Base-by-base conservation (phyloP, 805 yeast genomes). In the Metschnikowia continentalis region DNA sequence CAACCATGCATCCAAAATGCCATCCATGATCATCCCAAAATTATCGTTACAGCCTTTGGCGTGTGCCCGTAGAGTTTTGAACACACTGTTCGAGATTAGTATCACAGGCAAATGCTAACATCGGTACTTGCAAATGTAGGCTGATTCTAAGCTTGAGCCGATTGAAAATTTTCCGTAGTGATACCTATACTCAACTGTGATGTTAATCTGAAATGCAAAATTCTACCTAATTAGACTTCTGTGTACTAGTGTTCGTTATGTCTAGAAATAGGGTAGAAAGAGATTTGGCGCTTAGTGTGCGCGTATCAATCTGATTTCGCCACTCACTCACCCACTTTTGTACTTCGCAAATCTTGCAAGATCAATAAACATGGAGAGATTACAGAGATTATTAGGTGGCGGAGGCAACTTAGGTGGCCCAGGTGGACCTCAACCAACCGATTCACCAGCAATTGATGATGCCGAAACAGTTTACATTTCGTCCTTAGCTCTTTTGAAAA, bases 401-500 rank as follows among this genome's bases (percentile, higher is more conserved):
- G 61, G 69, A 47, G 48, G 64, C 32, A 83, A 81, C 17, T 58
- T 68, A 36, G 77, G 77, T 13, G 64, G 64, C 17, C 74, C 78
- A 23, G 70, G 68, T 2, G 73, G 76, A 11, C 74, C 76, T 22
- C 75, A 79, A 1, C 71, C 65, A 47, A 56, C 67, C 6, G 96
- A 89, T 63, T 82, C 88, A 1, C 92, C 92, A 20, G 87, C 89
- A 42, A 88, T 90, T 48, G 99, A 92, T 71, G 91, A 92, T 61
- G 87, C 96, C 38, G 99, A 94, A 71, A 91, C 98, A 0, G 97
- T 94, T 8, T 89, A 92, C 71, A 90, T 94, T 49, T 94, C 99
- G 38, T 90, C 97, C 37, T 79, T 94, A 61, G 99, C 99, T 3
- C 74, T 94, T 47, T 77, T 94, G 56, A 94, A 94, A 72, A 94